Evolutionary conservation across 306 rosid genomes (phyloP), one percentile per base, ranked within the genome.

Genomic region (Cyclanthera cordifolia): DNA sequence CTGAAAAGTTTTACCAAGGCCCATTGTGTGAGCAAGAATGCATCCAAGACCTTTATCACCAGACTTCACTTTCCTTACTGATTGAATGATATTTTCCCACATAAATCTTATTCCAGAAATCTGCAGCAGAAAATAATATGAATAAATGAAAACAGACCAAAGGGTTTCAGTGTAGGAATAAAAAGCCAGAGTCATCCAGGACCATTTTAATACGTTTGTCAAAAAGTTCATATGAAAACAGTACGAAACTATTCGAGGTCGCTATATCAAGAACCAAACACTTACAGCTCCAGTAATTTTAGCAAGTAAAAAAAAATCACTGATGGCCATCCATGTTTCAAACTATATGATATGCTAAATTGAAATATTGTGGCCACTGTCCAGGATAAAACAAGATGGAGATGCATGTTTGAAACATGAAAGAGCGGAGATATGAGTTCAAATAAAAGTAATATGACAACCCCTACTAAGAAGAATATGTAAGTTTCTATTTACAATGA

Each of bases 31-130:
- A 75, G 99, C 96, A 48, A 93, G 88, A 80, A 93, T 90, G 82
- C 99, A 93, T 55, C 99, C 99, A 83, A 93, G 96, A 70, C 96
- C 99, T 77, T 87, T 90, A 82, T 90, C 95, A 77, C 96, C 99
- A 57, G 89, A 88, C 74, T 82, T 89, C 83, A 93, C 95, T 79
- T 79, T 85, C 80, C 88, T 80, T 78, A 90, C 78, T 37, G 99
- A 89, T 84, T 93, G 91, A 77, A 93, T 80, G 72, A 93, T 90
- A 79, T 93, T 93, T 85, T 93, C 96, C 99, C 99, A 93, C 88
- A 93, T 83, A 80, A 93, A 93, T 80, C 99, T 83, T 74, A 93
- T 88, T 60, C 99, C 99, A 2, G 83, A 30, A 72, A 90, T 61
- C 99, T 93, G 87, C 73, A 84, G 72, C 77, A 74, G 30, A 65